Conservation (phyloP, 78 protist genomes). For the Pigoraptor vietnamica region DNA sequence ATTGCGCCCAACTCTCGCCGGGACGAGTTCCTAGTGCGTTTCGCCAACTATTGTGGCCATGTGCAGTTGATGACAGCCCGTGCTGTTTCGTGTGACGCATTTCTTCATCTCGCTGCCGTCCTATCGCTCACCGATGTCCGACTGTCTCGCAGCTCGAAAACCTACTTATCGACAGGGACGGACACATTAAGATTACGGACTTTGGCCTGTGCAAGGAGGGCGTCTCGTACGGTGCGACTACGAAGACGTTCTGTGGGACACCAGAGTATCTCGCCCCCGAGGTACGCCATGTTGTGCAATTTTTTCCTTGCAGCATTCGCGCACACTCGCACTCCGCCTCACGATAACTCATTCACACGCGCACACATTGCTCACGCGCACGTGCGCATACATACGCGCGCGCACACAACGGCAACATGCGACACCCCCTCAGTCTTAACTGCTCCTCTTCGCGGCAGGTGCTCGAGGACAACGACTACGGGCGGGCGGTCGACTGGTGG, state of each 20-base stretch:
- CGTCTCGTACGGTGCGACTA: constrained; percentile 18
- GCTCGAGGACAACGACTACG: constrained; percentile 29
- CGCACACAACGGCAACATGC: background rate
- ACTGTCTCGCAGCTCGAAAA: constrained; percentile 76
- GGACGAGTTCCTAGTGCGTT: too few relatives aligned
- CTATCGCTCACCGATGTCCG: too few relatives aligned
- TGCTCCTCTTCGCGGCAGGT: background rate
- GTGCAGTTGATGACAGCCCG: too few relatives aligned
- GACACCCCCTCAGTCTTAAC: background rate
- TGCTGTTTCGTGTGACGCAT: too few relatives aligned
- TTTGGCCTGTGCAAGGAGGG: constrained; percentile 70
- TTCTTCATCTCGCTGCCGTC: too few relatives aligned
- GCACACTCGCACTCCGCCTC: background rate
- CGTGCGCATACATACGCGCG: background rate
- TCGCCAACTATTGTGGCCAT: too few relatives aligned
- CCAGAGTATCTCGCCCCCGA: constrained; percentile 82
- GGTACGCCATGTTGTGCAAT: background rate
- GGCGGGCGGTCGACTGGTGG: constrained; percentile 67
- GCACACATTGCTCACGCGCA: background rate
- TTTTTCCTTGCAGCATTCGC: background rate
- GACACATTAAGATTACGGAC: constrained; percentile 90
- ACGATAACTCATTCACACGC: too few relatives aligned
- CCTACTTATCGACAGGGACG: constrained; percentile 76
- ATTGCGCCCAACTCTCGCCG: too few relatives aligned
- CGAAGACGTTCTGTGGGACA: constrained; percentile 86